A percentile compares a stretch with the other conserved stretches of the same genome.
Conservation (phyloP, 768 basidiomycete genomes). For the Steccherinum ochraceum region DNA sequence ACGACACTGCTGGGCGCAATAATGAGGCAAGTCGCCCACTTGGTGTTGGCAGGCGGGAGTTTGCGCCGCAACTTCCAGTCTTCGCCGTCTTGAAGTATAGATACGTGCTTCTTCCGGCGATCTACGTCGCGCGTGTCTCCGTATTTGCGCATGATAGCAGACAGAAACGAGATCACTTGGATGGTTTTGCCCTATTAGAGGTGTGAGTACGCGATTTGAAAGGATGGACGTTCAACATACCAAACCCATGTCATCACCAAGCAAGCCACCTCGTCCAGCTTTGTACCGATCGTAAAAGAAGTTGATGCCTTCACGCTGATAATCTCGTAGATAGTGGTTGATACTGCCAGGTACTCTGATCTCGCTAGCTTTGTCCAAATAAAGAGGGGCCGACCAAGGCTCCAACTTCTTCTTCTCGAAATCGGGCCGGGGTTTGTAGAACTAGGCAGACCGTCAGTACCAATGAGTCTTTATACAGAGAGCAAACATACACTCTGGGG, state of each 20-base stretch:
- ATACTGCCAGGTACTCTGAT: conserved; percentile 61
- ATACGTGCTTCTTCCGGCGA: conserved; percentile 63
- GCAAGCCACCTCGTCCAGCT: conserved; percentile 64
- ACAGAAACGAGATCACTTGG: conserved; percentile 83
- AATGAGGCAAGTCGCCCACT: conserved; percentile 86
- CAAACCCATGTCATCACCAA: conserved; percentile 96
- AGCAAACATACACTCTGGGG: neutral
- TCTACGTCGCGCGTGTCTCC: conserved; percentile 59
- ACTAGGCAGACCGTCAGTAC: conserved; percentile 20
- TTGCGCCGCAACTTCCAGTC: conserved; percentile 46
- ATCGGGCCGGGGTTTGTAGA: conserved; percentile 43
- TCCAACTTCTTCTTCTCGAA: conserved; percentile 45
- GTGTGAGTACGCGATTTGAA: neutral
- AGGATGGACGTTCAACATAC: conserved; percentile 26
- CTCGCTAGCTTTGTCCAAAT: conserved; percentile 40
- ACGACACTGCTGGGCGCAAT: conserved; percentile 83
- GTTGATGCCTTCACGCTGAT: conserved; percentile 80
- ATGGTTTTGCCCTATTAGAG: conserved; percentile 73
- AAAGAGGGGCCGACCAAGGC: conserved; percentile 34
- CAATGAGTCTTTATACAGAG: neutral
- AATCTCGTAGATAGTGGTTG: conserved; percentile 83
- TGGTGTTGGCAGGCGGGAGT: conserved; percentile 59
- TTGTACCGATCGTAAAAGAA: conserved; percentile 77
- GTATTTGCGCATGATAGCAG: conserved; percentile 85
- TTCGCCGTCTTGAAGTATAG: conserved; percentile 50